Conservation (phyloP, 345 rosid genomes). For the Brassica rapa region DNA sequence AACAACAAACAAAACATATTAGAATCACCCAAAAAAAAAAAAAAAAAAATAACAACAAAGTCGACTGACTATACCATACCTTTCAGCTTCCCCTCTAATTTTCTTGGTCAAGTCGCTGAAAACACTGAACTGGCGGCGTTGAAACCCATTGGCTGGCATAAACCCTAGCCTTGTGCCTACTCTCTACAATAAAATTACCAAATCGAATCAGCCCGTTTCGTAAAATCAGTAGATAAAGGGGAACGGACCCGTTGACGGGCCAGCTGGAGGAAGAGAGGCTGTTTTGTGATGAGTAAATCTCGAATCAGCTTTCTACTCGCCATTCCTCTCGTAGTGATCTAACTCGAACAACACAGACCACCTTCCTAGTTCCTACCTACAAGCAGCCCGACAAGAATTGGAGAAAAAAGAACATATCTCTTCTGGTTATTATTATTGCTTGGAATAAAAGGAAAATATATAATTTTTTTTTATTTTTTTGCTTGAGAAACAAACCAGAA, state of each 20-base stretch:
- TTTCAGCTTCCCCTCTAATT: slow-evolving; percentile 70
- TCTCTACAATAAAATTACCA: slow-evolving; percentile 42
- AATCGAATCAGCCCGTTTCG: not conserved
- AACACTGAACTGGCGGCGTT: slow-evolving; percentile 68
- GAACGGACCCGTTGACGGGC: slow-evolving; percentile 36
- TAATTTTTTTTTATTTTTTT: not conserved
- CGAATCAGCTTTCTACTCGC: not conserved
- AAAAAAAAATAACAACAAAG: not conserved
- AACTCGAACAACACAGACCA: not conserved
- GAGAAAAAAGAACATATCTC: not conserved
- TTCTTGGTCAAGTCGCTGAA: slow-evolving; percentile 77
- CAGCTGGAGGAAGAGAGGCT: not conserved
- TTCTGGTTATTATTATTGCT: not conserved
- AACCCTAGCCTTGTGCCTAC: slow-evolving; percentile 44
- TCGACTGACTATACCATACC: not conserved
- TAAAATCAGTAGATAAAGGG: slow-evolving; percentile 12
- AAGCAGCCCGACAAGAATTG: not conserved
- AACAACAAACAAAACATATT: not conserved
- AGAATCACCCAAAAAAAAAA: not conserved
- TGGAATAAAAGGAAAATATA: not conserved
- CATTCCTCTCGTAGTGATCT: not conserved
- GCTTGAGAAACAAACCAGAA: not conserved
- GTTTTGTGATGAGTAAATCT: not conserved
- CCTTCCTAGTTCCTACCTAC: not conserved
- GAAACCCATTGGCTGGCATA: slow-evolving; percentile 43